phyloP scores from a whole-genome alignment of 2,329 filamentous ascomycete genomes.

The Juglanconis sp. region DNA sequence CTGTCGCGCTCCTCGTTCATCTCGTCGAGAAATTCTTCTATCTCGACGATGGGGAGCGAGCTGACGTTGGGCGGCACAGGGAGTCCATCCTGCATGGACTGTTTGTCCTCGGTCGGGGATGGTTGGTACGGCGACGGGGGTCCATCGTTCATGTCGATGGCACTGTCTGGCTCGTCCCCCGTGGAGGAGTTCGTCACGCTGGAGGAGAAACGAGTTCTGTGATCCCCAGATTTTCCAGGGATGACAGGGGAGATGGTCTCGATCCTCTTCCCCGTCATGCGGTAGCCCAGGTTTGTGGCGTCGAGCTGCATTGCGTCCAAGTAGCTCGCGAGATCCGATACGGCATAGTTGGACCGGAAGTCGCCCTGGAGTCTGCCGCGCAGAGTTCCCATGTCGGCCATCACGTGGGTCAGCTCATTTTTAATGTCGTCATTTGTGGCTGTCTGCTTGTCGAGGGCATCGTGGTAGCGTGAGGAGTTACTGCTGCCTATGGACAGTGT shows the following conservation, averaged over 20 bases:
- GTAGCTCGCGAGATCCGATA: constrained; percentile 65
- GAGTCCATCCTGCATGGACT: not conserved
- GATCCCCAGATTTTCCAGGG: constrained; percentile 2
- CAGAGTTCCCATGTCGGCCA: constrained; percentile 33
- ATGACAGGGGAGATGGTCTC: constrained; percentile 11
- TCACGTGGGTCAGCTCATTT: constrained; percentile 30
- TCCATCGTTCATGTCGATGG: constrained; percentile 35
- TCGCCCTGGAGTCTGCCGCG: constrained; percentile 31
- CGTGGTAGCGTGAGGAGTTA: constrained; percentile 10
- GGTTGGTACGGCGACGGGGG: constrained; percentile 18
- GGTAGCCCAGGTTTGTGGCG: constrained; percentile 23
- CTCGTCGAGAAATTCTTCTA: constrained; percentile 29
- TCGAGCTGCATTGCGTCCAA: constrained; percentile 69
- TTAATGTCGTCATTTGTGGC: constrained; percentile 18
- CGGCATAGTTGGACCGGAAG: constrained; percentile 64
- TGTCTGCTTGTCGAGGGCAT: not conserved
- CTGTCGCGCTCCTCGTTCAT: constrained; percentile 8
- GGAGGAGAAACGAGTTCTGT: constrained; percentile 6
- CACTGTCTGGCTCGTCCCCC: constrained; percentile 37
- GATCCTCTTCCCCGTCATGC: constrained; percentile 5
- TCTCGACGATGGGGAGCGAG: constrained; percentile 27
- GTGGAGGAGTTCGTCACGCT: constrained; percentile 21
- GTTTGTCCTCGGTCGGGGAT: constrained; percentile 17
- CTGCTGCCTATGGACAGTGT: constrained; percentile 5
- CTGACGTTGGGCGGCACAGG: constrained; percentile 21